Evolutionary conservation across 208 protist genomes (phyloP), one percentile per base, ranked within the genome.

Genomic region (Trypanosomatidae sp.): DNA sequence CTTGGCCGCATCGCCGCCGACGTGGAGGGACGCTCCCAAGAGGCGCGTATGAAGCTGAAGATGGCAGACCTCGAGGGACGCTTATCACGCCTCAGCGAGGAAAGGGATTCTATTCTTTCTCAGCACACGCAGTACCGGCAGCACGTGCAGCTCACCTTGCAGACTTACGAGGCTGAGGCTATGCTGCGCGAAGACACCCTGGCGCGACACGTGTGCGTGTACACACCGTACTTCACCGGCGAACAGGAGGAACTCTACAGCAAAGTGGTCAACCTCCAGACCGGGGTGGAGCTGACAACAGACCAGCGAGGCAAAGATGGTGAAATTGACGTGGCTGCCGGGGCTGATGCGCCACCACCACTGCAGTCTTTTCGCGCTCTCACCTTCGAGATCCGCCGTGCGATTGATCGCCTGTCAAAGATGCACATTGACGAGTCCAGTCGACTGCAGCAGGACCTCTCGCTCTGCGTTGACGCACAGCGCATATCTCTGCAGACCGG

Each of bases 51-150:
- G 80, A 89, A 90, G 77, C 76, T 96, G n/a, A 83, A 59, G 52
- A 44, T 89, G 10, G 83, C 88, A 41, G 89, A 93, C 62, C 69
- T 94, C 12, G 87, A 96, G 58, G 73, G 74, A 22, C 71, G 84
- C 46, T 62, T 92, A 30, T 64, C 71, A 17, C 78, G 74, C 17
- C 53, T 85, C 33, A 64, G 87, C 64, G 81, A 91, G 36, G 89
- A 94, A 50, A 90, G 85, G 66, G 56, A 78, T 15, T 91, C 86
- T 46, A 76, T 96, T 13, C 79, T 94, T 69, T 39, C 82, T 39
- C 91, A 93, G 76, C 91, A 96, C 79, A 84, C 81, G n/a, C 60
- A 85, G 74, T 96, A 96, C 76, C 86, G 83, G 2, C 75, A 76
- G 66, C 87, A 94, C 66, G 89, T 93, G 39, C 77, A 94, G 70